Percentiles rank a stretch among this genome's conserved stretches.
Conservation (phyloP, 2,329 filamentous ascomycete genomes). For the Diaporthe sp. region DNA sequence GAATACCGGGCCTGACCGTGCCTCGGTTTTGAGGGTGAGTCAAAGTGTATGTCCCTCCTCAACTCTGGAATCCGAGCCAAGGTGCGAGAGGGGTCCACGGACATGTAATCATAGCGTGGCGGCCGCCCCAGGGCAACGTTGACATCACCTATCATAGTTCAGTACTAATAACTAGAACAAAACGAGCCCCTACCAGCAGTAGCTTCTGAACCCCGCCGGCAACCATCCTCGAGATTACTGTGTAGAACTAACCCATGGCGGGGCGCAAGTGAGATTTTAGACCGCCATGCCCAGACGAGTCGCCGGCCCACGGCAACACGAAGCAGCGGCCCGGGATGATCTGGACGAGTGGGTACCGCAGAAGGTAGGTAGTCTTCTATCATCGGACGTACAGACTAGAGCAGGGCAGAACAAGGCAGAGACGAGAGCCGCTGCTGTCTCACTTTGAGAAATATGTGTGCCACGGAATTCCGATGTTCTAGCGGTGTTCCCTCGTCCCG, state of each 20-base stretch:
- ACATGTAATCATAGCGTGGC: background rate
- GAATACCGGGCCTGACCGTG: no score
- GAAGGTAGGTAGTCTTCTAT: background rate
- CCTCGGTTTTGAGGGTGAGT: background rate
- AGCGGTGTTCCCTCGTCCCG: conserved; percentile 16
- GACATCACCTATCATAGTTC: background rate
- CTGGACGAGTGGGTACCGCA: background rate
- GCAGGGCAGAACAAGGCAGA: background rate
- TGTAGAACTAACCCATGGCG: background rate
- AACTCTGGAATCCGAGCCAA: background rate
- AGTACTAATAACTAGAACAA: no score
- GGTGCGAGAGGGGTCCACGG: background rate
- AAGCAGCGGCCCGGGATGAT: background rate
- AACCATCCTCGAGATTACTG: background rate
- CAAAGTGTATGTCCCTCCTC: background rate
- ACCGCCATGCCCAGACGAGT: background rate
- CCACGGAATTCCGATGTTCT: conserved; percentile 24
- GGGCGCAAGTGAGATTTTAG: conserved; percentile 18
- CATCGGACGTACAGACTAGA: background rate
- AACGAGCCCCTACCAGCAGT: background rate
- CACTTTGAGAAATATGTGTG: conserved; percentile 5
- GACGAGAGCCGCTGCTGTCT: conserved; percentile 3
- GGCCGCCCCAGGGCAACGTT: background rate
- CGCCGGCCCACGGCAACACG: conserved; percentile 11
- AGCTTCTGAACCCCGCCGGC: background rate